These are phyloP conservation scores for Smittium mucronatum DNA, from an alignment of 371 early-diverging fungal genomes.

Conservation along the genomic window DNA sequence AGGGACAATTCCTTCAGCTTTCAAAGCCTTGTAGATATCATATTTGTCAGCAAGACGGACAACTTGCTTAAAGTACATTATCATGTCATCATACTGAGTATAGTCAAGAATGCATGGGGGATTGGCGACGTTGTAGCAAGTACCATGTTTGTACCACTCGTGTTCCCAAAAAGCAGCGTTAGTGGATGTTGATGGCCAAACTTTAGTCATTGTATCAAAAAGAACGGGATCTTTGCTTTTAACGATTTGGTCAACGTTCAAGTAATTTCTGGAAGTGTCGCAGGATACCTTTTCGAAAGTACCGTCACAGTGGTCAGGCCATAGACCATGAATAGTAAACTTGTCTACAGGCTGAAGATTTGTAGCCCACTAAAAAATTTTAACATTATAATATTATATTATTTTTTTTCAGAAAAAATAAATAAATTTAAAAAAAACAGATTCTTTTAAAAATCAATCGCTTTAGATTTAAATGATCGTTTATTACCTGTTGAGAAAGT, in stretches of 20 bases:
- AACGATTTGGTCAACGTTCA: conserved; percentile 37
- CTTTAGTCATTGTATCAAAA: conserved; percentile 40
- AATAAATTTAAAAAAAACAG: conserved; percentile 6
- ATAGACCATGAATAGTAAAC: conserved; percentile 58
- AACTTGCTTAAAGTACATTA: conserved; percentile 39
- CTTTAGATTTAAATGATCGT: no score
- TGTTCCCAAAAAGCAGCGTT: conserved; percentile 50
- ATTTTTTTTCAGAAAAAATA: conserved; percentile 45
- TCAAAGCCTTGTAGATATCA: conserved; percentile 42
- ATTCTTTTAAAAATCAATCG: background rate
- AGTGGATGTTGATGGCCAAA: conserved; percentile 56
- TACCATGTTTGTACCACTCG: conserved; percentile 71
- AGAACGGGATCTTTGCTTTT: conserved; percentile 26
- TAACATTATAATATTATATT: no score
- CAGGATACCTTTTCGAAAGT: conserved; percentile 45
- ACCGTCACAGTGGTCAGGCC: conserved; percentile 52
- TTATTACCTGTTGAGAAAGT: background rate
- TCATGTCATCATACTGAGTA: conserved; percentile 40
- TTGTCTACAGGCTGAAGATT: conserved; percentile 36
- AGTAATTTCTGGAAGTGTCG: conserved; percentile 42
- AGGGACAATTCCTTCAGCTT: conserved; percentile 44
- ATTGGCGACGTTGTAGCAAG: conserved; percentile 47
- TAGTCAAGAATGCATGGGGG: conserved; percentile 40
- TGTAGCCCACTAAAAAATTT: conserved; percentile 36
- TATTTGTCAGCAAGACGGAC: conserved; percentile 40